Percentiles rank a stretch among this genome's conserved stretches.
phyloP scores from a whole-genome alignment of 495 filamentous ascomycete genomes.

The Penicillium cataractarum region DNA sequence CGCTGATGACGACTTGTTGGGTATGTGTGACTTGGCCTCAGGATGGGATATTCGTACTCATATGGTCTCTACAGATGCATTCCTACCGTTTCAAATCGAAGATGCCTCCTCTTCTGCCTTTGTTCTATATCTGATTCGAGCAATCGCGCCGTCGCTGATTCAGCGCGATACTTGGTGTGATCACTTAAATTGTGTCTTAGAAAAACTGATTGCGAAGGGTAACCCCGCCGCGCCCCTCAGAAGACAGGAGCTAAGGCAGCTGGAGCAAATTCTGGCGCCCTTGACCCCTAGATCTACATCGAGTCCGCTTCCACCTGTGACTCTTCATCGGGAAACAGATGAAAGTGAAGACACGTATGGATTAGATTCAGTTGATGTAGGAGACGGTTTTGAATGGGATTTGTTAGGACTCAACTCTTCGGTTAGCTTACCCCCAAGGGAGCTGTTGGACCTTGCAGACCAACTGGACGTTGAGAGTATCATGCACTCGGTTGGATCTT shows the following conservation, averaged over 20 bases:
- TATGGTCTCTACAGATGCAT: slow-evolving; percentile 26
- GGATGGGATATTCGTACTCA: not conserved
- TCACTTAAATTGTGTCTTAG: slow-evolving; percentile 29
- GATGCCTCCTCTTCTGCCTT: slow-evolving; percentile 39
- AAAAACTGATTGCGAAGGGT: slow-evolving; percentile 32
- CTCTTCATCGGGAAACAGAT: slow-evolving; percentile 5
- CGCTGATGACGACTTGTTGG: slow-evolving; percentile 36
- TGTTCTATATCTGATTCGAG: slow-evolving; percentile 34
- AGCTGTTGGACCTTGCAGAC: slow-evolving; percentile 35
- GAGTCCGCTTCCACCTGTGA: not conserved
- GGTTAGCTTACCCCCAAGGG: slow-evolving; percentile 32
- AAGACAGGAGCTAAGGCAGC: slow-evolving; percentile 28
- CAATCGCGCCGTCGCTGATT: slow-evolving; percentile 30
- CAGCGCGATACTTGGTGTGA: slow-evolving; percentile 32
- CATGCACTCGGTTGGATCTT: slow-evolving; percentile 28
- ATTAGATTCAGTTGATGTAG: slow-evolving; percentile 27
- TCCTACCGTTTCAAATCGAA: slow-evolving; percentile 39
- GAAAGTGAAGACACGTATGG: slow-evolving; percentile 20
- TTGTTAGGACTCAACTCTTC: slow-evolving; percentile 30
- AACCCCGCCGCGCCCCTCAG: slow-evolving; percentile 33
- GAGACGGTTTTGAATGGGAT: slow-evolving; percentile 36
- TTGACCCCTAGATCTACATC: slow-evolving; percentile 25
- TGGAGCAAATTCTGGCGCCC: slow-evolving; percentile 34
- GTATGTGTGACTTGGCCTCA: slow-evolving; percentile 9
- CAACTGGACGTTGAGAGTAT: slow-evolving; percentile 38